Evolutionary conservation across 768 basidiomycete species (phyloP).

Genomic region (Leucosporidium creatinivorum): DNA sequence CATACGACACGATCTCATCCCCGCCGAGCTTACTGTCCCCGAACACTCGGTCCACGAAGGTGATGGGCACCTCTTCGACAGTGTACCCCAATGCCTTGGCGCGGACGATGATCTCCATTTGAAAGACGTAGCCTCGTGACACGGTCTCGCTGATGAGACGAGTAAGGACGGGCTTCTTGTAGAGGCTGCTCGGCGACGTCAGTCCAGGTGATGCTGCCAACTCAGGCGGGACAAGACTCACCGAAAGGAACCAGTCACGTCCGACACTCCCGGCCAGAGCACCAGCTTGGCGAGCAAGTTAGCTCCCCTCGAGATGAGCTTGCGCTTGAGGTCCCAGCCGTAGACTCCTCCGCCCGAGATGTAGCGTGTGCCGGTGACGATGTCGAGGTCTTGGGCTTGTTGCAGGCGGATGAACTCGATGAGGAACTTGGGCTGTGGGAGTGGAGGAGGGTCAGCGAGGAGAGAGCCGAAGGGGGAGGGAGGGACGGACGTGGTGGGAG

Average conservation of each 20-base stretch:
- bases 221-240: constrained; percentile 46
- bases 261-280: constrained; percentile 75
- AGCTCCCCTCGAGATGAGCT: constrained; percentile 77
- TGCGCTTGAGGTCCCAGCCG: constrained; percentile 86
- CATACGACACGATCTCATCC: constrained; percentile 78
- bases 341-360: constrained; percentile 72
- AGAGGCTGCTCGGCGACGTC: constrained; percentile 45
- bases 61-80: constrained; percentile 86
- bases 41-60: constrained; percentile 87
- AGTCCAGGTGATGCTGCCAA: too few relatives aligned
- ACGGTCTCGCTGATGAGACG: constrained; percentile 77
- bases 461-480: not conserved
- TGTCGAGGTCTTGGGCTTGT: constrained; percentile 77
- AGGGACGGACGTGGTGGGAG: constrained; percentile 58
- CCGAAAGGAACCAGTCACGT: constrained; percentile 82
- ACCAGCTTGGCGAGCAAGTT: constrained; percentile 85
- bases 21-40: constrained; percentile 88
- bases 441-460: constrained; percentile 38
- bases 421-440: constrained; percentile 72
- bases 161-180: constrained; percentile 64
- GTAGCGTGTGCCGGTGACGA: constrained; percentile 89
- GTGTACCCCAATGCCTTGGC: constrained; percentile 74
- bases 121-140: constrained; percentile 89
- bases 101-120: constrained; percentile 97
- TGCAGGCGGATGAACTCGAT: constrained; percentile 86